These are phyloP conservation scores for Choiromyces venosus DNA, from an alignment of 495 filamentous ascomycete genomes.

Conservation along the genomic window DNA sequence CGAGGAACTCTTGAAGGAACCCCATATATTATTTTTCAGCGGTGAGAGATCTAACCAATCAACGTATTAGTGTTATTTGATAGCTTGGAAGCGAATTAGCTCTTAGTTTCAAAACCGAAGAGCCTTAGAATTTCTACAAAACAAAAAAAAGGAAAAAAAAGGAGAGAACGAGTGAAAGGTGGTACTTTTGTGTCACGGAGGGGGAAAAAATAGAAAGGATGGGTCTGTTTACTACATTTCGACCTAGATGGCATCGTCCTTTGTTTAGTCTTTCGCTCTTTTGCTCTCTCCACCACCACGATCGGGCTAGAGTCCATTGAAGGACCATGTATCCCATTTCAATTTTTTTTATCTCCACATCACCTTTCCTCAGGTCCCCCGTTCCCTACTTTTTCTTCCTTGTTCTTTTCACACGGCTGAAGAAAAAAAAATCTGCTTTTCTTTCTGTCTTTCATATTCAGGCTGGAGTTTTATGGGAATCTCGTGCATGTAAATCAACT, in stretches of 20 bases:
- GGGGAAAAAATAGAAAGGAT: background rate
- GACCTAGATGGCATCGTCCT: background rate
- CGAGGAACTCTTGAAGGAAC: constrained; percentile 33
- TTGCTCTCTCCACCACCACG: background rate
- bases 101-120: background rate
- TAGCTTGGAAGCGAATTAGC: background rate
- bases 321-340: background rate
- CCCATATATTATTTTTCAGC: background rate
- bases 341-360: background rate
- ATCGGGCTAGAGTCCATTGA: background rate
- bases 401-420: background rate
- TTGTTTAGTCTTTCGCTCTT: background rate
- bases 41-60: background rate
- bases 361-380: background rate
- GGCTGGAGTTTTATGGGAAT: background rate
- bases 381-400: background rate
- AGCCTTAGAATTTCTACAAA: background rate
- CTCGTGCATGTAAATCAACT: background rate
- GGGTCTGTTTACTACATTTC: background rate
- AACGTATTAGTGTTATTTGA: background rate
- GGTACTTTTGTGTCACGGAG: background rate
- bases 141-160: background rate
- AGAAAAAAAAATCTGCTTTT: background rate
- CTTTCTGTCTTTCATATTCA: background rate
- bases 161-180: background rate